Evolutionary conservation across 306 rosid genomes (phyloP).

Genomic region (Castanea crenata): DNA sequence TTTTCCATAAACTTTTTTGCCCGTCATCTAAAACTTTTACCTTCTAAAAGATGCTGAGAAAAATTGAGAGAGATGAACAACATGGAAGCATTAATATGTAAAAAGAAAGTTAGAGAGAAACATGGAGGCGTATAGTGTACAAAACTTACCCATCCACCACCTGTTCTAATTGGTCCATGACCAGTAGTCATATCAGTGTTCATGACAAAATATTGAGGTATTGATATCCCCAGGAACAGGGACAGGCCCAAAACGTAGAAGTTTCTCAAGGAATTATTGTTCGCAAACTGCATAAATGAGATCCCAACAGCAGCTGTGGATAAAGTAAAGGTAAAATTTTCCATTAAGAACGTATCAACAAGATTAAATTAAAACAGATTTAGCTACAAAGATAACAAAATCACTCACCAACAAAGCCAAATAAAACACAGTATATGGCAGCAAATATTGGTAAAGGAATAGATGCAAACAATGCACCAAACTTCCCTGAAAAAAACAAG

Average conservation of each 20-base stretch:
- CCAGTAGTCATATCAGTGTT: slow-evolving; percentile 60
- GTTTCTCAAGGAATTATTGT: slow-evolving; percentile 81
- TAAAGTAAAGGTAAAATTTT: neutral
- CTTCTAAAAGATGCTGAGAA: neutral
- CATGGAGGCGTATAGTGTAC: neutral
- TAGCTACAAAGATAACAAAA: neutral
- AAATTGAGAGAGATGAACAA: neutral
- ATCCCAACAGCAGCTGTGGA: slow-evolving; percentile 85
- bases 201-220: slow-evolving; percentile 75
- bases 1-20: neutral
- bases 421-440: slow-evolving; percentile 84
- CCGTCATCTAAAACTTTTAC: neutral
- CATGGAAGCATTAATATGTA: neutral
- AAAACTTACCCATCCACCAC: slow-evolving; percentile 81
- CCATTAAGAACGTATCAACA: neutral
- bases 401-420: slow-evolving; percentile 78
- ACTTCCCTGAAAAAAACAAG: slow-evolving; percentile 67
- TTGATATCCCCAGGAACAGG: slow-evolving; percentile 82
- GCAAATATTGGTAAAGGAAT: slow-evolving; percentile 87
- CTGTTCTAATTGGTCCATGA: slow-evolving; percentile 79
- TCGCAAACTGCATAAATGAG: slow-evolving; percentile 59
- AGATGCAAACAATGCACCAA: slow-evolving; percentile 93
- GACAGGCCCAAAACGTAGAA: slow-evolving; percentile 75
- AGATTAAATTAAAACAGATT: neutral
- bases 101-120: neutral